A percentile compares a stretch with the other conserved stretches of the same genome.
Evolutionary conservation across 2,329 filamentous ascomycete genomes (phyloP).

Genomic region (Zymoseptoria brevis): DNA sequence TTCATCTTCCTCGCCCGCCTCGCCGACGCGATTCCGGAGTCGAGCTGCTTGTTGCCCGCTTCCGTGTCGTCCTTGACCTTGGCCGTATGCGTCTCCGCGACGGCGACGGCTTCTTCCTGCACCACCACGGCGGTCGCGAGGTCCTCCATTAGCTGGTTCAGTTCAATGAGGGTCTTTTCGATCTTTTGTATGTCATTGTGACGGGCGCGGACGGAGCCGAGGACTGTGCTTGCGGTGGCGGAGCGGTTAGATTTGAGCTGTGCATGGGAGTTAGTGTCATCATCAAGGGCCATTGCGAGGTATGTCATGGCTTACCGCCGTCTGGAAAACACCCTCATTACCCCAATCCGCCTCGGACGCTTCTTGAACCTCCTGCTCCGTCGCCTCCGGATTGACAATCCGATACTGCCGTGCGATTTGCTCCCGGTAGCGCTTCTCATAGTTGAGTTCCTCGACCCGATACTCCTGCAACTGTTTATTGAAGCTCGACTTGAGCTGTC

Average conservation of each 20-base stretch:
- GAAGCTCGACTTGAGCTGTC: slow-evolving; percentile 63
- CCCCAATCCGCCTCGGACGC: slow-evolving; percentile 65
- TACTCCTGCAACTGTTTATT: slow-evolving; percentile 63
- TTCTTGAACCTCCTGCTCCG: slow-evolving; percentile 61
- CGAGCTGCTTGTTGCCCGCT: slow-evolving; percentile 61
- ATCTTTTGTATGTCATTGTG: slow-evolving; percentile 79
- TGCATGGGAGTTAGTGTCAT: slow-evolving; percentile 6
- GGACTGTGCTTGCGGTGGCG: slow-evolving; percentile 63
- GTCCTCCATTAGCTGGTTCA: slow-evolving; percentile 63
- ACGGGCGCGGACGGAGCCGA: slow-evolving; percentile 70
- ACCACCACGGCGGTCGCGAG: slow-evolving; percentile 66
- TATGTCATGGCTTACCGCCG: slow-evolving; percentile 52
- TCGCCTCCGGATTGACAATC: slow-evolving; percentile 64
- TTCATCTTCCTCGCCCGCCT: slow-evolving; percentile 65
- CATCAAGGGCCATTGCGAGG: not conserved
- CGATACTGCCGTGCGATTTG: slow-evolving; percentile 73
- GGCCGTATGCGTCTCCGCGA: slow-evolving; percentile 57
- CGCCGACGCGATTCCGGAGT: slow-evolving; percentile 59
- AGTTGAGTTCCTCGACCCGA: slow-evolving; percentile 62
- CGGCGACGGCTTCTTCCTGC: slow-evolving; percentile 57
- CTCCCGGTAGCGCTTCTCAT: slow-evolving; percentile 63
- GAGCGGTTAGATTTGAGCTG: slow-evolving; percentile 68
- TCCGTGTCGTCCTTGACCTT: slow-evolving; percentile 60
- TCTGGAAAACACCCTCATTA: slow-evolving; percentile 73
- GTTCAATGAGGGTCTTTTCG: slow-evolving; percentile 64